Evolutionary conservation across 352 stramenopile species (phyloP).

Genomic region (Thraustochytrium sp.): DNA sequence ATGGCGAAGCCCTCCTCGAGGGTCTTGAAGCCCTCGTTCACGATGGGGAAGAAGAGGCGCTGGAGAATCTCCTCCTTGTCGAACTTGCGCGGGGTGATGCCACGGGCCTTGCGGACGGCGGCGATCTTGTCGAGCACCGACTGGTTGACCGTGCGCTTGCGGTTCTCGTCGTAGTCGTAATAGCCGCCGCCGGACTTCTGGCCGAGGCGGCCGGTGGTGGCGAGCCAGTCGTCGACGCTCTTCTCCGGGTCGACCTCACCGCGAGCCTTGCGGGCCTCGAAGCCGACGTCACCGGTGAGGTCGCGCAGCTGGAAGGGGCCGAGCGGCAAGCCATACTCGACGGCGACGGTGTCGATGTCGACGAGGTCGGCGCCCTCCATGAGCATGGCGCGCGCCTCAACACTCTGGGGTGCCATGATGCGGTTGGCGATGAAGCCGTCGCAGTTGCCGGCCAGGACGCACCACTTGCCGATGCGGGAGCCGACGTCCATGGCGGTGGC

Average conservation of each 20-base stretch:
- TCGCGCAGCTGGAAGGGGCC: conserved; percentile 69
- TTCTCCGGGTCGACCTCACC: conserved; percentile 24
- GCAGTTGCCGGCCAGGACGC: conserved; percentile 74
- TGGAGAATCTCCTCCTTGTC: conserved; percentile 41
- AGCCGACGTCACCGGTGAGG: conserved; percentile 74
- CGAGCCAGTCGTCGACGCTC: conserved; percentile 23
- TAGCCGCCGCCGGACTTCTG: conserved; percentile 29
- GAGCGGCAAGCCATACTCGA: conserved; percentile 57
- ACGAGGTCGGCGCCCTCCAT: not conserved
- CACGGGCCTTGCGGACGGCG: not conserved
- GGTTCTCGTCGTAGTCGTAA: conserved; percentile 44
- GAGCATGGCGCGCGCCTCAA: conserved; percentile 61
- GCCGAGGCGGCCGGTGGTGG: conserved; percentile 1
- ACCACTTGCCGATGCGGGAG: conserved; percentile 71
- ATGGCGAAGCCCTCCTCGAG: conserved; percentile 44
- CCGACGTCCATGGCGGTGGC: conserved; percentile 57
- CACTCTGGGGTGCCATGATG: conserved; percentile 66
- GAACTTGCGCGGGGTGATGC: conserved; percentile 32
- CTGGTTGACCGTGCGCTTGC: conserved; percentile 30
- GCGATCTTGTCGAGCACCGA: conserved; percentile 2
- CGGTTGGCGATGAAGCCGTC: conserved; percentile 80
- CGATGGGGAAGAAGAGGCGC: conserved; percentile 43
- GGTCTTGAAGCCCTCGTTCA: conserved; percentile 48
- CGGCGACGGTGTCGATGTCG: conserved; percentile 46
- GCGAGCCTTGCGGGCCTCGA: conserved; percentile 25